phyloP scores from a whole-genome alignment of 1,139 yeast genomes.

The Suhomyces terraborum region DNA sequence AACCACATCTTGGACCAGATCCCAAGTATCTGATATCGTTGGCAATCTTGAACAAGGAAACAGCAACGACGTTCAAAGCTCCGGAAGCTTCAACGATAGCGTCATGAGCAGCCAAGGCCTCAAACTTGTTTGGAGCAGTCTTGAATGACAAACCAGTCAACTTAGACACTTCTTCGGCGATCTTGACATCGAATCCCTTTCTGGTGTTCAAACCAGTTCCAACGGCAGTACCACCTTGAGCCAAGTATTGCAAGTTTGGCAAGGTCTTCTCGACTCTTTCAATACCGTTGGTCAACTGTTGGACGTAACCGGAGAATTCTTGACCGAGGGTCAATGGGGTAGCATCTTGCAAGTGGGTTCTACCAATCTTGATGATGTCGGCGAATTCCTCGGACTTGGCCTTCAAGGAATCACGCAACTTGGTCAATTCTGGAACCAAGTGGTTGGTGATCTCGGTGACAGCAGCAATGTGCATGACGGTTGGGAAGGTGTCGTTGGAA shows the following conservation, averaged over 20 bases:
- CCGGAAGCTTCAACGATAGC: constrained; percentile 26
- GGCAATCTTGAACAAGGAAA: constrained; percentile 25
- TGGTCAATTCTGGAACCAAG: constrained; percentile 23
- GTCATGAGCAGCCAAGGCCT: constrained; percentile 27
- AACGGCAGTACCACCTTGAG: constrained; percentile 28
- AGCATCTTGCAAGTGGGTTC: constrained; percentile 27
- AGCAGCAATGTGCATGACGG: constrained; percentile 27
- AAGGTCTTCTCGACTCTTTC: constrained; percentile 21
- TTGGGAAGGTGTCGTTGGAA: constrained; percentile 26
- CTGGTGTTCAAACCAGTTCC: constrained; percentile 26
- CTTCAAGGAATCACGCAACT: constrained; percentile 22
- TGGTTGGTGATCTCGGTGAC: constrained; percentile 21
- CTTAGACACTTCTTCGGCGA: constrained; percentile 21
- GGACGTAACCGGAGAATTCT: constrained; percentile 26
- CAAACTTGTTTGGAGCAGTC: constrained; percentile 28
- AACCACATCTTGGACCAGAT: constrained; percentile 27
- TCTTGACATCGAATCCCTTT: constrained; percentile 22
- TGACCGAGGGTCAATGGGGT: constrained; percentile 26
- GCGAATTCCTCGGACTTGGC: constrained; percentile 21
- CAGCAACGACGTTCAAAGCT: constrained; percentile 25
- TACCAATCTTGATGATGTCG: constrained; percentile 25
- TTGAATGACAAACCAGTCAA: constrained; percentile 22
- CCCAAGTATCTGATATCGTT: constrained; percentile 27
- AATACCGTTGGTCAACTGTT: constrained; percentile 24
- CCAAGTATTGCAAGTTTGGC: constrained; percentile 24